These are phyloP conservation scores for Flaveria floridana DNA, from an alignment of 140 eudicot genomes.

Conservation along the genomic window DNA sequence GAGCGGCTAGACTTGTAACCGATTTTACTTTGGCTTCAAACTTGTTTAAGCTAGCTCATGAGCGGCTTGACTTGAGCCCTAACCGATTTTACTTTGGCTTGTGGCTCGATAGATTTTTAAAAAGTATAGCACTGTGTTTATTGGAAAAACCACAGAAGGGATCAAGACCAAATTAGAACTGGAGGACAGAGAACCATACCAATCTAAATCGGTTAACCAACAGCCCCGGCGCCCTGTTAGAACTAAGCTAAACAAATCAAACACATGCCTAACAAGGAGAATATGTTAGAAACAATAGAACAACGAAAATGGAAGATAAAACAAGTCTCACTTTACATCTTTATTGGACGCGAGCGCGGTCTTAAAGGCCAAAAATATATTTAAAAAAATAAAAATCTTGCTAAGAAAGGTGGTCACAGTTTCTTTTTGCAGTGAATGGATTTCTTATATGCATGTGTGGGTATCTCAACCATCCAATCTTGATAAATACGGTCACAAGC, in stretches of 20 bases:
- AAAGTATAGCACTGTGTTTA: too few relatives aligned
- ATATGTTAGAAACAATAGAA: not conserved
- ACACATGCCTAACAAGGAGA: not conserved
- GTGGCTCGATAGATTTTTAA: too few relatives aligned
- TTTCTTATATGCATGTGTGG: conserved; percentile 33
- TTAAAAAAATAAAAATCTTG: not conserved
- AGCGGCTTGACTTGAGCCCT: too few relatives aligned
- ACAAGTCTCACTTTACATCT: conserved; percentile 29
- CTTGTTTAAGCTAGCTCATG: too few relatives aligned
- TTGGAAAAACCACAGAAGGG: too few relatives aligned
- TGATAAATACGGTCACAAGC: conserved; percentile 6
- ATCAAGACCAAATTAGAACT: too few relatives aligned
- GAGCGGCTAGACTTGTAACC: too few relatives aligned
- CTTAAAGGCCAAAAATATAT: conserved; percentile 32
- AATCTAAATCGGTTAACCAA: not conserved
- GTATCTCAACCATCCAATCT: conserved; percentile 32
- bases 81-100: too few relatives aligned
- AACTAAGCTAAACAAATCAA: conserved; percentile 6
- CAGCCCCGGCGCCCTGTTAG: not conserved
- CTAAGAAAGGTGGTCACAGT: not conserved
- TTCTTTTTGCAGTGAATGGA: conserved; percentile 9
- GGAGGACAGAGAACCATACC: not conserved
- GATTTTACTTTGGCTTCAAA: too few relatives aligned
- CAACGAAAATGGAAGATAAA: not conserved
- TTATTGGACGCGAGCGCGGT: conserved; percentile 25